Base-by-base conservation (phyloP, 1,284 basidiomycete species). In the Lignosus rhinocerotis region DNA sequence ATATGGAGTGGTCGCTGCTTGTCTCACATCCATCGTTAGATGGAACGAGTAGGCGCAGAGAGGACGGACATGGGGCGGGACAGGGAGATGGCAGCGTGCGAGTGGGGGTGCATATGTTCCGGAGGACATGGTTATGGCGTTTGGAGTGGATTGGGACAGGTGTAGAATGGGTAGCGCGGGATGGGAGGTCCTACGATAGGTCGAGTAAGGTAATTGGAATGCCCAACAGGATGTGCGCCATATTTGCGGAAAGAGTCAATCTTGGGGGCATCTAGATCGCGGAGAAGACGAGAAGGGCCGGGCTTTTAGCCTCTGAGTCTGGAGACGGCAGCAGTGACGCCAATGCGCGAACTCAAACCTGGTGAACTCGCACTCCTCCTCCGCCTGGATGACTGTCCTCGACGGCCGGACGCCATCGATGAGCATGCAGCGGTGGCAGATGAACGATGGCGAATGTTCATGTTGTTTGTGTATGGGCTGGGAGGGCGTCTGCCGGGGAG, bases 11-110 rank as follows among this genome's bases (percentile, higher is more conserved):
- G 33, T 39, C 49, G 34, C 7, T 36, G 47, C 44, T 36, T 38
- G 25, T 32, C 38, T 53, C 64, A 65, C 50, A 62, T 53, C 46
- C 30, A 61, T 55, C 51, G 61, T 56, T 59, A 91, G 89, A 64
- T 91, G 92, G 93, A 93, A 94, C 73, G 93, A 94, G 78, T 94
- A 85, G 75, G 74, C 39, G 49, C 42, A 55, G 44, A 48, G 31
- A 38, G 39, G 46, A 41, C n/a, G 49, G 48, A 44, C 55, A 51
- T 36, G 53, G 42, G 50, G 21, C 34, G 60, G 25, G 33, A 11
- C 58, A 57, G 55, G 56, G 58, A n/a, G 42, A 41, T 51, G 50
- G 38, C 8, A 53, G 25, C 49, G 61, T 62, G 61, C 53, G 56
- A 58, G 46, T 31, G 33, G 50, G 14, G 50, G 14, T 25, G 53